Evolutionary conservation across 2,329 filamentous ascomycete species (phyloP), one percentile per base, ranked within the genome.

Genomic region (Cytospora mali): DNA sequence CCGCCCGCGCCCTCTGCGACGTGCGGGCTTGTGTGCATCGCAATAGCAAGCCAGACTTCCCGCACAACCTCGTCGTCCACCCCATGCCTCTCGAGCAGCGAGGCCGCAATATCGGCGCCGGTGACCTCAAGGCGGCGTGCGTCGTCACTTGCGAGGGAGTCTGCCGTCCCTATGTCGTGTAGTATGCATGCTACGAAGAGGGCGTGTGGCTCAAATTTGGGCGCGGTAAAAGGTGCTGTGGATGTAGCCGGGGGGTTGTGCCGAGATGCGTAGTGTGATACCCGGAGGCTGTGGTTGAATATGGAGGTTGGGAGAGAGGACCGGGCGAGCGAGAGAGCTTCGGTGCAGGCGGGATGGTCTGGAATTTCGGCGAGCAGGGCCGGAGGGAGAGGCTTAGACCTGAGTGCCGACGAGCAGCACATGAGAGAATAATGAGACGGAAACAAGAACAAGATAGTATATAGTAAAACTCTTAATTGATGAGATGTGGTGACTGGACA

Each of bases 1-100:
- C 74, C 69, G 58, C 72, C 71, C 33, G 76, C 71, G 7, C 74
- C 71, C 66, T 77, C 75, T 2, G 75, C 74, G 33, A 77, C 74
- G 0, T 75, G 75, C 0, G 69, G 67, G 51, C 70, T 75, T 2
- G 72, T 72, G 62, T 77, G 75, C 39, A 77, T 21, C 11, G 73
- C 69, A 42, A 77, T 72, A 27, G 75, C 73, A 16, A 71, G 68
- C 75, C 75, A 77, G 28, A 73, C 71, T 35, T 72, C 69, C 53
- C 72, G 72, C 6, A 69, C 65, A 14, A 70, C 65, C 5, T 58
- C 46, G 28, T 72, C 69, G 28, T 66, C 46, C n/a, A 69, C 48
- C 14, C 66, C 69, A 54, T 75, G 68, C 2, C 59, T 23, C 11
- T 69, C 60, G 11, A 76, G 70, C 42, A 75, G 66, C 1, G 55